Percentiles rank a stretch among this genome's conserved stretches.
Evolutionary conservation across 129 eudicot species (phyloP).

Genomic region (Heracleum sosnowskyi): DNA sequence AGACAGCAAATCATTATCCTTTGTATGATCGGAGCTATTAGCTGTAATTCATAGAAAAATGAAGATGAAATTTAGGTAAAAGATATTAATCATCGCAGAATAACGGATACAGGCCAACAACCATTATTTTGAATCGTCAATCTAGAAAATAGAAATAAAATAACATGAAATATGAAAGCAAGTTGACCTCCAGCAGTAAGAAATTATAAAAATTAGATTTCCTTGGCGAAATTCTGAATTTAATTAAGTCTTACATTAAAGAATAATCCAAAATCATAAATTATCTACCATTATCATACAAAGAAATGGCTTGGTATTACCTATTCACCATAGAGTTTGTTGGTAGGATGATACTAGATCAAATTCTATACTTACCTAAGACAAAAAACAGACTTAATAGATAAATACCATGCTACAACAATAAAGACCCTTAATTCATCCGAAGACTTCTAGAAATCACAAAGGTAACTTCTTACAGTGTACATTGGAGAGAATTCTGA

Average conservation of each 20-base stretch:
- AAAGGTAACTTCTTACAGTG: conserved; percentile 14
- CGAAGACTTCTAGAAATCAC: not conserved
- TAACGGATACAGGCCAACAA: not conserved
- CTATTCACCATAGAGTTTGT: not conserved
- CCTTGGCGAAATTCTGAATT: not conserved
- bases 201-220: not conserved
- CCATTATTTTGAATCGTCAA: too few species aligned
- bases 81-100: not conserved
- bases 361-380: not conserved
- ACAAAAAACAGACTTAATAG: not conserved
- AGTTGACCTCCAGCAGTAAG: too few species aligned
- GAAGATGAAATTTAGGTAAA: not conserved
- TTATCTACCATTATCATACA: not conserved
- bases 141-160: too few species aligned
- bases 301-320: not conserved
- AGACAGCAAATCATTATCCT: conserved; percentile 24
- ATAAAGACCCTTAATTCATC: not conserved
- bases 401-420: not conserved
- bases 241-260: not conserved
- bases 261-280: too few species aligned
- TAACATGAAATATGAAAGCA: too few species aligned
- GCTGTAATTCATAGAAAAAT: conserved; percentile 16
- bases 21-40: conserved; percentile 19
- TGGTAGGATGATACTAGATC: not conserved
- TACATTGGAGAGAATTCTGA: conserved; percentile 26